These are phyloP conservation scores for Gossypium australe DNA, from an alignment of 345 rosid species.

Conservation along the genomic window DNA sequence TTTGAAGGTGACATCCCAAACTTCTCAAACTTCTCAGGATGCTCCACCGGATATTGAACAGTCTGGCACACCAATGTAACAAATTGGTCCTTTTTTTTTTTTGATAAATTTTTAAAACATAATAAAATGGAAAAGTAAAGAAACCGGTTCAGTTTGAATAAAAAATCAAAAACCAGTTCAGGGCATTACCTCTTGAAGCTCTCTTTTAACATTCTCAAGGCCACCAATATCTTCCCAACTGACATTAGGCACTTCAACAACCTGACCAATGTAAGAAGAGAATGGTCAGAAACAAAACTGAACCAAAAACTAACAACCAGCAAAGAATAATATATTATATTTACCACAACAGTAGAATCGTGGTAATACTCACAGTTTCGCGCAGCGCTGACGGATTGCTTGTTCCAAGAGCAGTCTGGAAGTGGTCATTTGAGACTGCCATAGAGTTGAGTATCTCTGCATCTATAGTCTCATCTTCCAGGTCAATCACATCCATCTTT, in stretches of 20 bases:
- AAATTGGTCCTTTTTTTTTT: neutral
- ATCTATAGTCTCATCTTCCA: conserved; percentile 91
- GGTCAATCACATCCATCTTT: conserved; percentile 96
- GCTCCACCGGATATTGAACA: conserved; percentile 98
- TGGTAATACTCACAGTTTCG: conserved; percentile 16
- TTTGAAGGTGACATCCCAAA: conserved; percentile 97
- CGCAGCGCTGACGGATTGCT: conserved; percentile 84
- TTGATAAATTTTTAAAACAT: neutral
- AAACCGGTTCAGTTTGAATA: neutral
- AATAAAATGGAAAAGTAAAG: neutral
- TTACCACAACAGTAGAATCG: neutral
- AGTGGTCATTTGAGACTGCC: conserved; percentile 94
- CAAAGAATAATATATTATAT: neutral
- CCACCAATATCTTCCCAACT: conserved; percentile 96
- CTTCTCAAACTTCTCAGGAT: conserved; percentile 94
- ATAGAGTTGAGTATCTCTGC: conserved; percentile 90
- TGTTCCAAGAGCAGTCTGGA: conserved; percentile 76
- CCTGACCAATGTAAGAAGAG: conserved; percentile 32
- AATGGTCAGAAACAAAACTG: neutral
- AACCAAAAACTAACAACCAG: neutral
- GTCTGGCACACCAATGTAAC: conserved; percentile 44
- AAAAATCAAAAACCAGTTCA: neutral
- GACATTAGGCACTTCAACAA: conserved; percentile 94
- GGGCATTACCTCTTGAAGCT: conserved; percentile 77
- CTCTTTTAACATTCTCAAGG: conserved; percentile 89